Evolutionary conservation across 805 yeast genomes (phyloP).

Genomic region (Nakazawaea wickerhamii): DNA sequence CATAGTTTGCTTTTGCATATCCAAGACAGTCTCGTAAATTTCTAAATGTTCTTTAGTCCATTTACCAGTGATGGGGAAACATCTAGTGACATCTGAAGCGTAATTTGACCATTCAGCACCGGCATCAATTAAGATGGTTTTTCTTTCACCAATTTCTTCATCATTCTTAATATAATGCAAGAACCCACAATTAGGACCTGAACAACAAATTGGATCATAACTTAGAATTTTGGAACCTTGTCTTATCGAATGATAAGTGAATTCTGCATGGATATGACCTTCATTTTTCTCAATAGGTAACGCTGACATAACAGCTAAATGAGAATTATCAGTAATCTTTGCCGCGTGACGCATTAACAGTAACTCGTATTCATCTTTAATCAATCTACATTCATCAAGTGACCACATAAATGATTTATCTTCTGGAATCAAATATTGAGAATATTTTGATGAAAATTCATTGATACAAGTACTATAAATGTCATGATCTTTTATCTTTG

Average conservation of each 20-base stretch:
- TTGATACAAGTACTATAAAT: slow-evolving; percentile 54
- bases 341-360: slow-evolving; percentile 75
- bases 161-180: slow-evolving; percentile 87
- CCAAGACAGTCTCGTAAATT: slow-evolving; percentile 71
- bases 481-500: slow-evolving; percentile 17
- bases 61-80: slow-evolving; percentile 87
- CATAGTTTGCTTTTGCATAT: slow-evolving; percentile 79
- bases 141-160: slow-evolving; percentile 49
- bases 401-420: slow-evolving; percentile 58
- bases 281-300: slow-evolving; percentile 82
- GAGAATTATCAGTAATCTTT: slow-evolving; percentile 80
- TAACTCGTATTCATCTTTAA: slow-evolving; percentile 81
- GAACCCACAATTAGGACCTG: slow-evolving; percentile 88
- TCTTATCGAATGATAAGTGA: slow-evolving; percentile 85
- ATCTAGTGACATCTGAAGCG: slow-evolving; percentile 91
- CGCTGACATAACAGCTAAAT: slow-evolving; percentile 89
- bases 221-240: slow-evolving; percentile 89
- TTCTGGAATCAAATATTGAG: slow-evolving; percentile 33
- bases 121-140: slow-evolving; percentile 81
- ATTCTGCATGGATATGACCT: slow-evolving; percentile 93
- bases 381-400: slow-evolving; percentile 78
- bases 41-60: slow-evolving; percentile 86
- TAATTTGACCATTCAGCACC: slow-evolving; percentile 97
- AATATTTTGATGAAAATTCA: slow-evolving; percentile 30
- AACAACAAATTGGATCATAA: slow-evolving; percentile 93